phyloP scores from a whole-genome alignment of 2,329 filamentous ascomycete genomes.

The Beauveria sp. region DNA sequence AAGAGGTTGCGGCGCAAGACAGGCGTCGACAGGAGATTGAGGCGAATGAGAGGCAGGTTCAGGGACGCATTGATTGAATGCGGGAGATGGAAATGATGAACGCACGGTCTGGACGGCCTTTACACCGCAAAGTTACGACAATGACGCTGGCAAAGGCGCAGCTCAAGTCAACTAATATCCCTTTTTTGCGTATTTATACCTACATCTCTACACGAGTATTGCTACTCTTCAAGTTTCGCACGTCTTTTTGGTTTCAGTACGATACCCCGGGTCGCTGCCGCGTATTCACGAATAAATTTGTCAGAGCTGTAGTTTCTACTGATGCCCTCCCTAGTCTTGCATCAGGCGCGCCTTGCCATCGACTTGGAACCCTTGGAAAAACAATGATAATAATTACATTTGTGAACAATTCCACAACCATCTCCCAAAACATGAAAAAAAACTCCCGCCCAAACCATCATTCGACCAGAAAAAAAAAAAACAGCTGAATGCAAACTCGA shows the following conservation, averaged over 20 bases:
- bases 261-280: too few species aligned
- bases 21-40: background rate
- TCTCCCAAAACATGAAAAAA: background rate
- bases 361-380: too few species aligned
- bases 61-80: background rate
- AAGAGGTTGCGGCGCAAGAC: background rate
- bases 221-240: too few species aligned
- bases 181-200: too few species aligned
- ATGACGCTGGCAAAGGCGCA: background rate
- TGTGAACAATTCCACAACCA: background rate
- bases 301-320: too few species aligned
- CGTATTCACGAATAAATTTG: too few species aligned
- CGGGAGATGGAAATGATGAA: background rate
- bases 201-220: too few species aligned
- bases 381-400: background rate
- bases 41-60: background rate
- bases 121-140: background rate
- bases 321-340: too few species aligned
- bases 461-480: background rate
- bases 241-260: too few species aligned
- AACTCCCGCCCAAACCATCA: background rate
- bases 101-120: background rate
- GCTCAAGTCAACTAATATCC: background rate
- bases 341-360: too few species aligned
- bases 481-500: background rate